Evolutionary conservation across 768 basidiomycete species (phyloP).

Genomic region (Daedaleopsis sinensis): DNA sequence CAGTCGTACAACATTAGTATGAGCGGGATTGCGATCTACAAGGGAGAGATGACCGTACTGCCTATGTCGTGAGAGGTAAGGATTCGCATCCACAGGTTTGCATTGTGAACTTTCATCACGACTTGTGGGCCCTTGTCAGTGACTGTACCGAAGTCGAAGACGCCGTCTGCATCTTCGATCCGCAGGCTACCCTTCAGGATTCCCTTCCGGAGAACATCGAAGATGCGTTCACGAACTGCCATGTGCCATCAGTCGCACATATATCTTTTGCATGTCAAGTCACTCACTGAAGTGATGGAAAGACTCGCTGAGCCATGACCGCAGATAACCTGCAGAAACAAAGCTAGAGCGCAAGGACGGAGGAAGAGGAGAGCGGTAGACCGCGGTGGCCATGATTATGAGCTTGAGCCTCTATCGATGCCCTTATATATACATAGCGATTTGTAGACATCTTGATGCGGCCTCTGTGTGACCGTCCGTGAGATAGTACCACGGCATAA

Average conservation of each 20-base stretch:
- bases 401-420: too few species aligned
- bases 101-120: not conserved
- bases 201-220: slow-evolving; percentile 1
- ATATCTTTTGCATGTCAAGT: not conserved
- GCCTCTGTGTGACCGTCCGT: too few species aligned
- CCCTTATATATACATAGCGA: too few species aligned
- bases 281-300: not conserved
- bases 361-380: not conserved
- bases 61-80: not conserved
- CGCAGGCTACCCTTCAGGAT: slow-evolving; percentile 6
- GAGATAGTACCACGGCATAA: too few species aligned
- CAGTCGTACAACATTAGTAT: too few species aligned
- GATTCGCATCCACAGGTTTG: not conserved
- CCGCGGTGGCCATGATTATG: too few species aligned
- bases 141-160: slow-evolving; percentile 3
- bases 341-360: not conserved
- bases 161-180: slow-evolving; percentile 10
- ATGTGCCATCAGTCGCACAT: not conserved
- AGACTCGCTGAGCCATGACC: not conserved
- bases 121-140: not conserved
- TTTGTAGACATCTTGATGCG: too few species aligned
- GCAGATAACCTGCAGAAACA: not conserved
- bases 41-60: not conserved
- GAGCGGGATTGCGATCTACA: not conserved
- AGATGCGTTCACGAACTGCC: slow-evolving; percentile 6